phyloP scores from a whole-genome alignment of 192 early-diverging fungal genomes.

The Coemansia sp. region DNA sequence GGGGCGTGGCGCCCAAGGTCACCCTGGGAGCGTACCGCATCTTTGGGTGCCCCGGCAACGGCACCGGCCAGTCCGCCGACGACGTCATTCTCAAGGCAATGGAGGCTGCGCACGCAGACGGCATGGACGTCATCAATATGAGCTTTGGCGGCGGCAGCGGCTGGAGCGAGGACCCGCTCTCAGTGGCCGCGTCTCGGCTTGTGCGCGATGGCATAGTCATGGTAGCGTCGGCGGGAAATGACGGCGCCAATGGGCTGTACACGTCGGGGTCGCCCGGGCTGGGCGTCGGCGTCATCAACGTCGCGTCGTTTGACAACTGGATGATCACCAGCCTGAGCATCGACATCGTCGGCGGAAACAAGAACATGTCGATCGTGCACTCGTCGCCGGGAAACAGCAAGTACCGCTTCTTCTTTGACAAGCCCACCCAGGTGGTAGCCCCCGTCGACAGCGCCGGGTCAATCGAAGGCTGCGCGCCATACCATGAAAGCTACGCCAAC shows the following conservation, averaged over 20 bases:
- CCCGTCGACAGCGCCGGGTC: conserved; percentile 44
- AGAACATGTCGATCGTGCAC: conserved; percentile 45
- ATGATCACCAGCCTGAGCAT: conserved; percentile 43
- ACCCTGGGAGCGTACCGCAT: conserved; percentile 77
- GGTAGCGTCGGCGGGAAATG: conserved; percentile 64
- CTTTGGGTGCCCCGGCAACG: conserved; percentile 70
- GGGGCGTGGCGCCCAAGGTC: conserved; percentile 80
- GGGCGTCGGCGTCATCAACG: conserved; percentile 53
- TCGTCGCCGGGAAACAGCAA: conserved; percentile 49
- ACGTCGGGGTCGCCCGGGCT: conserved; percentile 58
- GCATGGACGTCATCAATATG: conserved; percentile 81
- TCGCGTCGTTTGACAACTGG: conserved; percentile 52
- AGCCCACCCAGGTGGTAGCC: conserved; percentile 36
- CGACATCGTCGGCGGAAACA: conserved; percentile 28
- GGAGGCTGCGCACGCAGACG: conserved; percentile 62
- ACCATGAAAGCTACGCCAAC: conserved; percentile 32
- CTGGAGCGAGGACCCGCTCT: conserved; percentile 59
- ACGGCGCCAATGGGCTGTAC: conserved; percentile 62
- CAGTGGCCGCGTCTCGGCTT: conserved; percentile 56
- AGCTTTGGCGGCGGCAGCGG: conserved; percentile 68
- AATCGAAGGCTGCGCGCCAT: conserved; percentile 56
- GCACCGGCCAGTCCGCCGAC: conserved; percentile 61
- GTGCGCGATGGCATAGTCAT: conserved; percentile 46
- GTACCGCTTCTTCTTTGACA: conserved; percentile 30
- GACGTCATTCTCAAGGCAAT: conserved; percentile 73